Evolutionary conservation across 1,284 basidiomycete species (phyloP).

Genomic region (Puccinia brachypodii): DNA sequence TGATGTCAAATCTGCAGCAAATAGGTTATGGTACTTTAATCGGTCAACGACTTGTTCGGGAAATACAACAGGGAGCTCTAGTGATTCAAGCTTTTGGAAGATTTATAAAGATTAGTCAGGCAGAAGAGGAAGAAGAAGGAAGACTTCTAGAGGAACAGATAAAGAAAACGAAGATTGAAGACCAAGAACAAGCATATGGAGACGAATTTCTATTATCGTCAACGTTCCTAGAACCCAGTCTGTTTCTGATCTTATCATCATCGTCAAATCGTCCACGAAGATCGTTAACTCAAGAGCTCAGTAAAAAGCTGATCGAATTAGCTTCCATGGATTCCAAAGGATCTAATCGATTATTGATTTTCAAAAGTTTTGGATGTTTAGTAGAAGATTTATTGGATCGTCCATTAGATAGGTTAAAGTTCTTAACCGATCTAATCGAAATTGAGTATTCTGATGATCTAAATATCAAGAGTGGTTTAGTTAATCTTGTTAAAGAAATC

Average conservation of each 20-base stretch:
- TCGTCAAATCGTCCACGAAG: background rate
- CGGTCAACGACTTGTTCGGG: background rate
- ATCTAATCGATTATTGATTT: background rate
- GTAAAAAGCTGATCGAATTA: background rate
- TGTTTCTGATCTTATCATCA: constrained; percentile 9
- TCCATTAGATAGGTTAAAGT: background rate
- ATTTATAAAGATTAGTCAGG: background rate
- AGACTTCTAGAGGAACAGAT: background rate
- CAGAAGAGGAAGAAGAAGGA: background rate
- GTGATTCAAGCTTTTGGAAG: background rate
- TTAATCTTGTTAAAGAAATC: background rate
- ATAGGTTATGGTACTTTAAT: background rate
- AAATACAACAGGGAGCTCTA: background rate
- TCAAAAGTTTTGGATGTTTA: background rate
- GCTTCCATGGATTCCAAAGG: background rate
- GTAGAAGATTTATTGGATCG: background rate
- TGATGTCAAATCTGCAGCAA: background rate
- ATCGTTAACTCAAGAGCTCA: background rate
- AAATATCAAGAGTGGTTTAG: background rate
- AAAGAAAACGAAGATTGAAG: too few species aligned
- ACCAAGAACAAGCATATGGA: too few species aligned
- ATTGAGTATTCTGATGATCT: background rate
- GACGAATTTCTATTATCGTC: background rate
- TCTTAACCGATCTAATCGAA: background rate
- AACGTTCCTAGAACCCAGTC: background rate